Evolutionary conservation across 2,329 filamentous ascomycete genomes (phyloP), one percentile per base, ranked within the genome.

Genomic region (Fulvia fulva): DNA sequence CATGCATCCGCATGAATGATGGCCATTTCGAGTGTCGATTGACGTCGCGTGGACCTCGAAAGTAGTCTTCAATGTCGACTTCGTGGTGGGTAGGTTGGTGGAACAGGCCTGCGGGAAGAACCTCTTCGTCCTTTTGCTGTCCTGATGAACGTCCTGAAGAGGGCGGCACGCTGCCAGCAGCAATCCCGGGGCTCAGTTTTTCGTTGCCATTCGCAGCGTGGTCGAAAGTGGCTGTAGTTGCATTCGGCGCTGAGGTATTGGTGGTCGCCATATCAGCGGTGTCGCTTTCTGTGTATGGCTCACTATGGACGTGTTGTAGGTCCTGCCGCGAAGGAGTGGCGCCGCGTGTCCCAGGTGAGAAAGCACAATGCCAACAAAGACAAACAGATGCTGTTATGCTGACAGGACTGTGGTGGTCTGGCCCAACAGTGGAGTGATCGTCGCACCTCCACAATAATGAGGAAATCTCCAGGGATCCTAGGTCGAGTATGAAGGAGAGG

Each of bases 11-110:
- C 71, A 92, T 75, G 70, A 91, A 88, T 62, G 85, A 82, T 19
- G 89, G 89, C 81, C 87, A 87, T 79, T 89, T 91, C 21, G 87
- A 90, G 73, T 91, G 88, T 67, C 83, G 83, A 58, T 84, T 80
- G 63, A 90, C 82, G 70, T 91, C 85, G 60, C 87, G 82, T 51
- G 89, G 89, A 21, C 60, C 63, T 53, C 53, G 45, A 46, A 65
- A 71, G 55, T 70, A 70, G 58, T 70, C 66, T 51, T 69, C 68
- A 45, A 71, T 59, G 30, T 69, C 66, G 14, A 68, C 58, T n/a
- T 54, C 53, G 44, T 66, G 65, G 12, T 62, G 58, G 4, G 61
- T 65, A 1, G 56, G 55, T 25, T 53, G 46, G 37, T 59, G 61
- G 22, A 56, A 61, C 46, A 58, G 56, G 16, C 47, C 47, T 11